phyloP scores from a whole-genome alignment of 768 basidiomycete genomes.

The Lactifluus piperatus region DNA sequence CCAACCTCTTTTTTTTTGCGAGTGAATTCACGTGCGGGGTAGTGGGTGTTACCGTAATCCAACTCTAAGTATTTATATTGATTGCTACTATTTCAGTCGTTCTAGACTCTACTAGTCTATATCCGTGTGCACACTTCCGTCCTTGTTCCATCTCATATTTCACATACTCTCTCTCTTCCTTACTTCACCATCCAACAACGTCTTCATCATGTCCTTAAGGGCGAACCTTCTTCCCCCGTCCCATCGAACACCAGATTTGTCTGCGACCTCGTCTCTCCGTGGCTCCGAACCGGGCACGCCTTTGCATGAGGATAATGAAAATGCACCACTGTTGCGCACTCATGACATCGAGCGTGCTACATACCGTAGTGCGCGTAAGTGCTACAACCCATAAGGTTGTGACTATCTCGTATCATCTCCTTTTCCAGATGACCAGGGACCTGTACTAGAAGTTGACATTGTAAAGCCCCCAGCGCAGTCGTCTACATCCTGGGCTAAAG shows the following conservation, averaged over 20 bases:
- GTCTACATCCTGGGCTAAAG: slow-evolving; percentile 31
- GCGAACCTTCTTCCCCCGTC: background rate
- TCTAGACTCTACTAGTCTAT: background rate
- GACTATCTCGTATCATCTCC: background rate
- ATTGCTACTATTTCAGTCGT: too few relatives aligned
- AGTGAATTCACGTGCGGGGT: background rate
- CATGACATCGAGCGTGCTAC: slow-evolving; percentile 7
- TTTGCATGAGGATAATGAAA: slow-evolving; percentile 8
- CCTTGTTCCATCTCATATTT: background rate
- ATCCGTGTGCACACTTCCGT: background rate
- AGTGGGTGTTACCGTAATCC: too few relatives aligned
- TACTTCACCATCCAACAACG: background rate
- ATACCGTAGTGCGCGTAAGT: background rate
- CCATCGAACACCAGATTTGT: background rate
- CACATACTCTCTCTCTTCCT: background rate
- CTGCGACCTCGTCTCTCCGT: background rate
- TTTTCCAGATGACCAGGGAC: background rate
- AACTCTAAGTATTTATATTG: too few relatives aligned
- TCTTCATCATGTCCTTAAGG: background rate
- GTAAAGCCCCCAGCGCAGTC: background rate
- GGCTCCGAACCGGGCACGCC: slow-evolving; percentile 7
- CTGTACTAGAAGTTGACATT: background rate
- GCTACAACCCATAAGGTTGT: background rate
- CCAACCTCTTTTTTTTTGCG: background rate
- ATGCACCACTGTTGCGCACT: slow-evolving; percentile 7